Evolutionary conservation across 2,329 filamentous ascomycete species (phyloP), one percentile per base, ranked within the genome.

Genomic region (Pestalotiopsis sp.): DNA sequence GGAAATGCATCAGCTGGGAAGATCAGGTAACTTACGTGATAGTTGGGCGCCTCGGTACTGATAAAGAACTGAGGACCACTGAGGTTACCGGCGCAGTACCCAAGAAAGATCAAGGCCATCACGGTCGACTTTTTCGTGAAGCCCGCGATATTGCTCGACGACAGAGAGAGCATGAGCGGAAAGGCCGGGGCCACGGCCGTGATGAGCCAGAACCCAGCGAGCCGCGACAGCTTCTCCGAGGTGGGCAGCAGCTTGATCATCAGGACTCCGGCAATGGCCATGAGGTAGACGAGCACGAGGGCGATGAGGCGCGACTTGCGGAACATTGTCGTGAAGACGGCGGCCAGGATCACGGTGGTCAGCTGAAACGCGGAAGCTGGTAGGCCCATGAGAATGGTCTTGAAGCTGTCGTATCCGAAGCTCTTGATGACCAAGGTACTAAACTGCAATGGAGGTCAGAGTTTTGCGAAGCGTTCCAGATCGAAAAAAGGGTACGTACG

Each of bases 301-400:
- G 93, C 86, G 6, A 89, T 76, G 63, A 93, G 85, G 13, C 91
- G 87, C 13, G 91, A 87, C 73, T 93, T 91, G 2, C 81, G 84
- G 67, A 91, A 81, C 1, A 83, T 82, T 0, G 87, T 86, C 4
- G 88, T 87, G 1, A 93, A 80, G 71, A 85, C 93, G 0, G 92
- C 92, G 4, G 89, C 90, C 0, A 89, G 74, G 0, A 92, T 83
- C 66, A 94, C 93, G 66, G 85, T 85, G 60, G 92, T 80, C 70
- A 91, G 85, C 74, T 89, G 91, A n/a, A 94, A 76, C 0, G 81
- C 90, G 1, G 92, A 92, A 0, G 94, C 84, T 0, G 92, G 92
- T 69, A 94, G 93, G 73, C 94, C 92, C 76, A 92, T 90, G 0
- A 94, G 83, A 69, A 94, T 93, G 0, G 90, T 87, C 41, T 91